Percentiles rank a stretch among this genome's conserved stretches.
phyloP scores from a whole-genome alignment of 768 basidiomycete species.

The Pleurotus tuber-regium region DNA sequence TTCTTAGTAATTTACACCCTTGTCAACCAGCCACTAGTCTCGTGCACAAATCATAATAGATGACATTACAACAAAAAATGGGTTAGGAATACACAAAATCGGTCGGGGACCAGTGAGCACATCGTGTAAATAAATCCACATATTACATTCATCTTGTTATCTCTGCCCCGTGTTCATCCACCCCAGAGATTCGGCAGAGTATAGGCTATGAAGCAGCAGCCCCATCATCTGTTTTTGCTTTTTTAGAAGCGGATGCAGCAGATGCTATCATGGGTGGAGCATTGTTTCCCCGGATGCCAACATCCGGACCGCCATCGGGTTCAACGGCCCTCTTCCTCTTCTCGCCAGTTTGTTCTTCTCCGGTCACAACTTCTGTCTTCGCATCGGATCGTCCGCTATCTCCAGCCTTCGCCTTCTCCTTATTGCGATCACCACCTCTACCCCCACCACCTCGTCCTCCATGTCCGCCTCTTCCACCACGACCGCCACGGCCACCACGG shows the following conservation, averaged over 20 bases:
- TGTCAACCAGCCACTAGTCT: too few species aligned
- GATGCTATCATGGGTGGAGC: slow-evolving; percentile 52
- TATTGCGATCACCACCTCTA: slow-evolving; percentile 42
- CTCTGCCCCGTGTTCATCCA: too few species aligned
- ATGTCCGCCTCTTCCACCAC: slow-evolving; percentile 38
- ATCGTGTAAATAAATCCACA: too few species aligned
- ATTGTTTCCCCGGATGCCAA: slow-evolving; percentile 59
- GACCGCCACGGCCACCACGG: slow-evolving; percentile 45
- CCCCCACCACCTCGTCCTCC: slow-evolving; percentile 38
- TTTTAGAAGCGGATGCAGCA: slow-evolving; percentile 40
- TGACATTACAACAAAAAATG: too few species aligned
- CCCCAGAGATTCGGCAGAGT: too few species aligned
- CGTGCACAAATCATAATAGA: too few species aligned
- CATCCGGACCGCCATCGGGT: slow-evolving; percentile 73
- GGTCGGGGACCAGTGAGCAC: too few species aligned
- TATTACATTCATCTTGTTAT: too few species aligned
- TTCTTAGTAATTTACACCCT: too few species aligned
- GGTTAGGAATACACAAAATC: too few species aligned
- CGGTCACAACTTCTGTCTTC: slow-evolving; percentile 27
- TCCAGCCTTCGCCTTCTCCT: slow-evolving; percentile 25
- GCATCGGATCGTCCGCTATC: neutral
- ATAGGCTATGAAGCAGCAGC: slow-evolving; percentile 17
- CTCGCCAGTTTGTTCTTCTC: slow-evolving; percentile 54
- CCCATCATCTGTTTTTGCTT: slow-evolving; percentile 41
- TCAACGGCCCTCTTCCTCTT: slow-evolving; percentile 78